Evolutionary conservation across 2,329 filamentous ascomycete species (phyloP).

Genomic region (Penicillium polonicum): DNA sequence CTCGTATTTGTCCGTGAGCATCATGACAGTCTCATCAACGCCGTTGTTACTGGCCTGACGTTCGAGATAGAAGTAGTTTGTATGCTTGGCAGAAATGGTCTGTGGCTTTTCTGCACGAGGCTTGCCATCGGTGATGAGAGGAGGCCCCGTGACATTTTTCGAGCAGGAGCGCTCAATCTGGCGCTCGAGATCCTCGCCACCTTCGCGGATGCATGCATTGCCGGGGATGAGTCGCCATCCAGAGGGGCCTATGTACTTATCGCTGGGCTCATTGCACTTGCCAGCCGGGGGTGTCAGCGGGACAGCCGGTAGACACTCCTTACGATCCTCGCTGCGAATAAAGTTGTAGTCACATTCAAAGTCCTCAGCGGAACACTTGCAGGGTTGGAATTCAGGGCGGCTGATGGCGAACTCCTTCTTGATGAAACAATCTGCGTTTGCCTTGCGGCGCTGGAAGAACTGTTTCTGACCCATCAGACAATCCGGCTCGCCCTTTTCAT

Average conservation of each 20-base stretch:
- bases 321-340: slow-evolving; percentile 62
- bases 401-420: slow-evolving; percentile 81
- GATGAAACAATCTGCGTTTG: slow-evolving; percentile 84
- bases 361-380: slow-evolving; percentile 77
- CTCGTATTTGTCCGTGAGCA: slow-evolving; percentile 58
- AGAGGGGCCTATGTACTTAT: slow-evolving; percentile 79
- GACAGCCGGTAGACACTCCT: slow-evolving; percentile 66
- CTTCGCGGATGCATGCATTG: slow-evolving; percentile 65
- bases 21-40: slow-evolving; percentile 70
- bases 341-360: slow-evolving; percentile 99
- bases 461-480: slow-evolving; percentile 98
- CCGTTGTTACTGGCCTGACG: slow-evolving; percentile 63
- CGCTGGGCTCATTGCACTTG: slow-evolving; percentile 68
- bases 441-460: slow-evolving; percentile 79
- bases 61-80: slow-evolving; percentile 74
- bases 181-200: slow-evolving; percentile 66
- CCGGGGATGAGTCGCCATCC: slow-evolving; percentile 91
- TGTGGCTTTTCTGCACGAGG: slow-evolving; percentile 59
- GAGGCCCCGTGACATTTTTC: slow-evolving; percentile 54
- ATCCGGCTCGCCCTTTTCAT: slow-evolving; percentile 74
- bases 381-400: slow-evolving; percentile 66
- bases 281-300: slow-evolving; percentile 66
- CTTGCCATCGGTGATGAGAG: slow-evolving; percentile 57
- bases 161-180: slow-evolving; percentile 74
- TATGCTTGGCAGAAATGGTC: slow-evolving; percentile 61